These are phyloP conservation scores for Astragalus membranaceus DNA, from an alignment of 306 rosid genomes.

Conservation along the genomic window DNA sequence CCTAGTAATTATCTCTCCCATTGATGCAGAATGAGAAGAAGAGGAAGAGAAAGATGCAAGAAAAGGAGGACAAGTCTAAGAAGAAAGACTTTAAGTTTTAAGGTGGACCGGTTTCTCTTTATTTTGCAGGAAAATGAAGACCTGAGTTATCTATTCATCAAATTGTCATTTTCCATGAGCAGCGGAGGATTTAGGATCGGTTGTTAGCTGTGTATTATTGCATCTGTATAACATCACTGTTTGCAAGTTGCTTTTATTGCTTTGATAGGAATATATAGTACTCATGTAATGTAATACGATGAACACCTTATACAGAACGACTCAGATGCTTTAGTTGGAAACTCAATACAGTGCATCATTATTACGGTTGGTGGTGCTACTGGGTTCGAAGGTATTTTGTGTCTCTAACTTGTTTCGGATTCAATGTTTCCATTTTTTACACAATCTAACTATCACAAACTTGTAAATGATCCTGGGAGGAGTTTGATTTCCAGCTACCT, in stretches of 20 bases:
- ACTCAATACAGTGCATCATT: neutral
- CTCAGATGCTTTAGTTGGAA: constrained; percentile 16
- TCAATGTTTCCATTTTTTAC: no score
- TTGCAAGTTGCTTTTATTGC: constrained; percentile 10
- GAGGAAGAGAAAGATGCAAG: constrained; percentile 90
- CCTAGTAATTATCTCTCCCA: neutral
- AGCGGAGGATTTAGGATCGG: neutral
- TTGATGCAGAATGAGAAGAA: constrained; percentile 78
- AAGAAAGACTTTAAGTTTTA: constrained; percentile 89
- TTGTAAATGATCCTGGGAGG: no score
- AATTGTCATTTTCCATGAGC: constrained; percentile 17
- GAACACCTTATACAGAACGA: neutral
- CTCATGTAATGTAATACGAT: constrained; percentile 4
- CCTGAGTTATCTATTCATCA: neutral
- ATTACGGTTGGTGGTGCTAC: neutral
- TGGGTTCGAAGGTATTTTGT: no score
- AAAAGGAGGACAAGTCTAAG: constrained; percentile 83
- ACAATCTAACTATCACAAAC: no score
- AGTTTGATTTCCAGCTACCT: no score
- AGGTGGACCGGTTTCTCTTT: constrained; percentile 9
- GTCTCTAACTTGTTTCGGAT: no score
- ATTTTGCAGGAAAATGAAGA: neutral
- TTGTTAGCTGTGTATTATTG: neutral
- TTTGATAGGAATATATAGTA: neutral
- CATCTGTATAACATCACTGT: neutral